Conservation (phyloP, 176 grass and related monocot genomes). For the Avena sativa region DNA sequence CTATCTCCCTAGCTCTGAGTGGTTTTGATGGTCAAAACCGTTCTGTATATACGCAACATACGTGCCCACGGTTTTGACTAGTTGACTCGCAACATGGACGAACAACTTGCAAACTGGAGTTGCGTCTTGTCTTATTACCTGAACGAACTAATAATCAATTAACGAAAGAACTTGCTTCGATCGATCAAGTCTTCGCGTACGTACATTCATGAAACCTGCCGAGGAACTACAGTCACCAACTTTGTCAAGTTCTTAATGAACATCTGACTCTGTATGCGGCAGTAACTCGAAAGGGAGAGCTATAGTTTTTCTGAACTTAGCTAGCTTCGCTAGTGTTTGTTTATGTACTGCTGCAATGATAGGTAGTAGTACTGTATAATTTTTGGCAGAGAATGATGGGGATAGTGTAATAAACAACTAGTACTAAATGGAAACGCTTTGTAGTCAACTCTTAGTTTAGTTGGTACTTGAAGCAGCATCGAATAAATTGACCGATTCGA, state of each 20-base stretch:
- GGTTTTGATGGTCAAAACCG: constrained; percentile 34
- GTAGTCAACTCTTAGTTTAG: background rate
- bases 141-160: background rate
- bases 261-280: constrained; percentile 1
- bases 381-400: background rate
- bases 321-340: constrained; percentile 8
- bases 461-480: background rate
- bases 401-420: background rate
- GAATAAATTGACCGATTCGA: background rate
- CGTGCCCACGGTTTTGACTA: constrained; percentile 38
- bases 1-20: background rate
- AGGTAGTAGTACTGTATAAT: background rate
- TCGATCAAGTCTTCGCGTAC: background rate
- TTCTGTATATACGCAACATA: background rate
- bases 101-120: constrained; percentile 24
- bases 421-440: background rate
- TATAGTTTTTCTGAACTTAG: background rate
- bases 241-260: background rate
- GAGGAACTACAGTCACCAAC: background rate
- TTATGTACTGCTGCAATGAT: background rate
- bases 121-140: background rate
- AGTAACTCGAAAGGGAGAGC: constrained; percentile 14
- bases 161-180: constrained; percentile 3
- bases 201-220: constrained; percentile 8
- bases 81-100: constrained; percentile 28